Conservation (phyloP, 169 alveolate species). For the Babesia gibsoni region DNA sequence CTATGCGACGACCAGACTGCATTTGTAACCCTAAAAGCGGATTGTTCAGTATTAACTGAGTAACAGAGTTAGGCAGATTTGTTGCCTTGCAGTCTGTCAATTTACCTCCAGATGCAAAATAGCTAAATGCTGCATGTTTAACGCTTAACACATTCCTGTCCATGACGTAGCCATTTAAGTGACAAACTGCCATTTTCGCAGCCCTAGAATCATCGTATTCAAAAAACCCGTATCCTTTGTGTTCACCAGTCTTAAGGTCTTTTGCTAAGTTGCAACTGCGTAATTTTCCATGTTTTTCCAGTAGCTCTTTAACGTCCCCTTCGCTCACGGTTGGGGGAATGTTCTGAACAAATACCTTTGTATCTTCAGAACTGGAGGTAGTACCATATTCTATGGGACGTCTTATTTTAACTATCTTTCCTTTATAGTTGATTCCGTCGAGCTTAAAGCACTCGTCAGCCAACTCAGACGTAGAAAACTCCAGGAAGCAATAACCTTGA, state of each 20-base stretch:
- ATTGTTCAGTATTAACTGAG: constrained; percentile 78
- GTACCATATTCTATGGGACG: constrained; percentile 82
- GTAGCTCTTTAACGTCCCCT: constrained; percentile 71
- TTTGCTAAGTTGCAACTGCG: constrained; percentile 70
- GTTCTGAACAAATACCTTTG: constrained; percentile 78
- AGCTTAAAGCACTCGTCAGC: constrained; percentile 77
- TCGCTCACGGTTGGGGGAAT: constrained; percentile 80
- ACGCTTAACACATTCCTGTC: constrained; percentile 68
- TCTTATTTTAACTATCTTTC: constrained; percentile 69
- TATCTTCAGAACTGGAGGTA: constrained; percentile 78
- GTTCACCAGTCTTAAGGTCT: constrained; percentile 78
- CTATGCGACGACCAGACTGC: constrained; percentile 80
- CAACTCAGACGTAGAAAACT: constrained; percentile 75
- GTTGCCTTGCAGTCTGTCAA: constrained; percentile 74
- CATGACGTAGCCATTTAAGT: constrained; percentile 71
- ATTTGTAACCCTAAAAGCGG: constrained; percentile 81
- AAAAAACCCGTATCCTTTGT: constrained; percentile 84
- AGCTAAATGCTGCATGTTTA: constrained; percentile 63
- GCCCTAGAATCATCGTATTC: constrained; percentile 81
- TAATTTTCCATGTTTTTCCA: constrained; percentile 81
- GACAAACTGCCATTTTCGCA: constrained; percentile 81
- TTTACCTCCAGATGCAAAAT: constrained; percentile 59
- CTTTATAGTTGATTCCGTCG: constrained; percentile 80
- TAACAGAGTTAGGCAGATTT: constrained; percentile 76
- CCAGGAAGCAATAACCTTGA: constrained; percentile 78